Evolutionary conservation across 495 filamentous ascomycete genomes (phyloP).

Genomic region (Apodospora peruviana): DNA sequence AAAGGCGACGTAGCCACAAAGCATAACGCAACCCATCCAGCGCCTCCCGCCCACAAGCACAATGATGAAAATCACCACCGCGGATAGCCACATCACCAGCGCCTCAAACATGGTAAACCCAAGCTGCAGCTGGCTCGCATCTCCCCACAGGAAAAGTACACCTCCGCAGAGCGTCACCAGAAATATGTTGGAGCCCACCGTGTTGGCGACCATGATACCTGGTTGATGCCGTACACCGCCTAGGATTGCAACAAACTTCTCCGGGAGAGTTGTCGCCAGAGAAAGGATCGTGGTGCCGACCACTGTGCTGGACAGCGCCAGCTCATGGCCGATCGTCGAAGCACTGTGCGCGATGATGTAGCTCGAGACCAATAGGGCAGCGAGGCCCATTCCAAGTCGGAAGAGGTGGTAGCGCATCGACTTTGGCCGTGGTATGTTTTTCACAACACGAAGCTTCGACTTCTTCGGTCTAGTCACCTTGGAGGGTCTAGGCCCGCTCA

Average conservation of each 20-base stretch:
- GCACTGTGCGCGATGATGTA: slow-evolving; percentile 43
- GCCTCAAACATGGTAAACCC: slow-evolving; percentile 30
- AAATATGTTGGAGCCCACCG: slow-evolving; percentile 53
- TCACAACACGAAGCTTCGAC: slow-evolving; percentile 1
- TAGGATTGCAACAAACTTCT: slow-evolving; percentile 48
- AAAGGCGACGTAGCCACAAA: slow-evolving; percentile 35
- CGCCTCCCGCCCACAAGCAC: slow-evolving; percentile 28
- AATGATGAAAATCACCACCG: slow-evolving; percentile 22
- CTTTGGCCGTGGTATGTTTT: slow-evolving; percentile 3
- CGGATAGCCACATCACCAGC: slow-evolving; percentile 29
- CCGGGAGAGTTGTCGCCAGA: slow-evolving; percentile 52
- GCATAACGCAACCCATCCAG: slow-evolving; percentile 31
- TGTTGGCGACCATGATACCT: slow-evolving; percentile 49
- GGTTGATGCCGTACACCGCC: slow-evolving; percentile 38
- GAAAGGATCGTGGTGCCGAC: slow-evolving; percentile 51
- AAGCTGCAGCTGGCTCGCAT: slow-evolving; percentile 11
- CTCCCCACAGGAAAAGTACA: slow-evolving; percentile 30
- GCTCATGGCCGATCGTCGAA: slow-evolving; percentile 27
- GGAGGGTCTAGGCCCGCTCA: background rate
- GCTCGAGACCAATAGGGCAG: slow-evolving; percentile 43
- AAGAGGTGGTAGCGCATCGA: slow-evolving; percentile 33
- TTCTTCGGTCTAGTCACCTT: background rate
- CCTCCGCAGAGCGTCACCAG: slow-evolving; percentile 48
- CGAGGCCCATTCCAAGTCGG: slow-evolving; percentile 43
- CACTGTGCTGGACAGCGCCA: slow-evolving; percentile 40